phyloP scores from a whole-genome alignment of 2,329 filamentous ascomycete genomes.

The Talaromyces rugulosus region DNA sequence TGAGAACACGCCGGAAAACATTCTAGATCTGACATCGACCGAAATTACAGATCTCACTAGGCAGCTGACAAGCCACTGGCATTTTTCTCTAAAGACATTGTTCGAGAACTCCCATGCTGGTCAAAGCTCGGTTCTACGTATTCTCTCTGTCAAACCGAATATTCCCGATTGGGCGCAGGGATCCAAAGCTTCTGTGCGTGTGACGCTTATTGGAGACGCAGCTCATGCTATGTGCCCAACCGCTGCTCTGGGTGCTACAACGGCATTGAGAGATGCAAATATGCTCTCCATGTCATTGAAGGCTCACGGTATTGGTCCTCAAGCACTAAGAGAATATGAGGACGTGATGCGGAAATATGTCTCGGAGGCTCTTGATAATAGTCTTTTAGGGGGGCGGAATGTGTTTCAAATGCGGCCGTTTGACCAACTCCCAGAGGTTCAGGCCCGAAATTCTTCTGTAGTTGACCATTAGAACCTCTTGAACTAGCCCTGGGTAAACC shows the following conservation, averaged over 20 bases:
- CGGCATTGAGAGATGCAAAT: constrained; percentile 60
- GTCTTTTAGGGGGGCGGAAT: neutral
- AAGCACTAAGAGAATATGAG: neutral
- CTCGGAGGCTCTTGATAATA: neutral
- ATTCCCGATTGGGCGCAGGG: neutral
- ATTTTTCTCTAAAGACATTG: neutral
- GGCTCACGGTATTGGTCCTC: neutral
- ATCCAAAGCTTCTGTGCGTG: neutral
- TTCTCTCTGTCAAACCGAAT: neutral
- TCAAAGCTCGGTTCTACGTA: neutral
- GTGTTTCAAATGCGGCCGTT: neutral
- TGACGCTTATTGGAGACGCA: constrained; percentile 58
- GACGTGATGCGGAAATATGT: neutral
- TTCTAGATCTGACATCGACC: neutral
- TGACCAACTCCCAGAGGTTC: neutral
- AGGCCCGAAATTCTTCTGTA: neutral
- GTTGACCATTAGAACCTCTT: neutral
- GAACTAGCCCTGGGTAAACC: neutral
- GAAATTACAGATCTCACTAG: neutral
- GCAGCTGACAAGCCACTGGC: neutral
- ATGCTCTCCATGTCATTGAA: neutral
- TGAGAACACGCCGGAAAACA: neutral
- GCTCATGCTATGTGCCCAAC: constrained; percentile 62
- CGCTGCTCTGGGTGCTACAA: constrained; percentile 56
- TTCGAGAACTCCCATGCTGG: neutral